Base-by-base conservation (phyloP, 176 grass and related monocot genomes). In the Tillandsia leiboldiana region DNA sequence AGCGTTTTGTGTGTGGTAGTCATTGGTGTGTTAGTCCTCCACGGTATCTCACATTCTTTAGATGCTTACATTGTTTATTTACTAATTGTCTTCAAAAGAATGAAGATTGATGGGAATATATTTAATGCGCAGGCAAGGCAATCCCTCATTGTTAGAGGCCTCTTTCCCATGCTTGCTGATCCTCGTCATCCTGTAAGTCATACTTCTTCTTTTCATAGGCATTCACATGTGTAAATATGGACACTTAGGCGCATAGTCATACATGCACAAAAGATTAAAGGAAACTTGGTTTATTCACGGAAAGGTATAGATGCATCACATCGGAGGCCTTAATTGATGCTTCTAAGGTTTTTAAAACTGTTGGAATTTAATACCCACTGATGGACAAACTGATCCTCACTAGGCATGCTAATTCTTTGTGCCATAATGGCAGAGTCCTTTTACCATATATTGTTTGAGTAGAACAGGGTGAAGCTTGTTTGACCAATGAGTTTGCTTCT, bases 161-260 rank as follows among this genome's bases (percentile, higher is more conserved):
- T 99, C 66, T 99, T 94, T 74, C 95, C 90, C 26, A 94, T 99
- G 87, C 87, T 99, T 68, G 95, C 95, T 52, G 95, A 99, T 86
- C 95, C 95, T 47, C 83, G 95, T 2, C 95, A 99, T 67, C 90
- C 90, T 48, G 95, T 99, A 88, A 88, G 95, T 87, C 71, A 24
- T 79, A 51, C 63, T 51, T 70, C 10, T 50, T 51, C 48, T 50
- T 70, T 48, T 70, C 17, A 68, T 22, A 68, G 10, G 12, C n/a
- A 29, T 13, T 68, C 12, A 17, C 33, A 42, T 42, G 33, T 42
- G 53, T 56, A 56, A 13, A n/a, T 56, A n/a, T 13, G 3, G 53
- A 56, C 53, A n/a, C 53, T 14, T 56, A 42, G 33, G 33, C 33
- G 6, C 33, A 42, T 56, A 12, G 15, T 12, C 53, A 56, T 1